Evolutionary conservation across 495 filamentous ascomycete genomes (phyloP).

Genomic region (Neurospora discreta): DNA sequence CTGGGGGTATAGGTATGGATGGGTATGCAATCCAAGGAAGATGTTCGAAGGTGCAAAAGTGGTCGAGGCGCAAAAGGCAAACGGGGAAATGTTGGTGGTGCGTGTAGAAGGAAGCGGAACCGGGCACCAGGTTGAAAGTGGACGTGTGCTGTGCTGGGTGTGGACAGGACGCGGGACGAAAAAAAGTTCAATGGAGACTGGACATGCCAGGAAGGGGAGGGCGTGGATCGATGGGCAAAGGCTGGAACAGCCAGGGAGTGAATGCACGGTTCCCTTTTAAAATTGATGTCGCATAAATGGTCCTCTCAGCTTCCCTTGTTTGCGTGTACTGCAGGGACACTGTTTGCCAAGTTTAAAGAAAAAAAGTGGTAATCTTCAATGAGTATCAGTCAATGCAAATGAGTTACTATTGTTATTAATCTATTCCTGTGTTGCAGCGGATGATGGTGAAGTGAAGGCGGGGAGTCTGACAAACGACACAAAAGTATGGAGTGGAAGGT

Average conservation of each 20-base stretch:
- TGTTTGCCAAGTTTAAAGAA: not conserved
- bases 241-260: not conserved
- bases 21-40: not conserved
- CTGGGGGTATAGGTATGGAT: conserved; percentile 17
- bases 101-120: not conserved
- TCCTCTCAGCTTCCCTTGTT: not conserved
- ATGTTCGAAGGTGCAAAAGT: not conserved
- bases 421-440: not conserved
- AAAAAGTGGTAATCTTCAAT: not conserved
- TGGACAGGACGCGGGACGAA: not conserved
- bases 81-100: not conserved
- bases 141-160: not conserved
- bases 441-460: not conserved
- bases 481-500: not conserved
- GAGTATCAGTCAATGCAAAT: not conserved
- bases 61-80: not conserved
- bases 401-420: not conserved
- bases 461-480: not conserved
- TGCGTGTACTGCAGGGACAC: not conserved
- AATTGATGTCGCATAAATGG: not conserved
- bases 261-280: not conserved
- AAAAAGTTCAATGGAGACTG: not conserved
- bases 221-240: not conserved
- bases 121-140: not conserved
- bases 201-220: not conserved